Percentiles rank a stretch among this genome's conserved stretches.
phyloP scores from a whole-genome alignment of 768 basidiomycete genomes.

The Serendipita vermifera region DNA sequence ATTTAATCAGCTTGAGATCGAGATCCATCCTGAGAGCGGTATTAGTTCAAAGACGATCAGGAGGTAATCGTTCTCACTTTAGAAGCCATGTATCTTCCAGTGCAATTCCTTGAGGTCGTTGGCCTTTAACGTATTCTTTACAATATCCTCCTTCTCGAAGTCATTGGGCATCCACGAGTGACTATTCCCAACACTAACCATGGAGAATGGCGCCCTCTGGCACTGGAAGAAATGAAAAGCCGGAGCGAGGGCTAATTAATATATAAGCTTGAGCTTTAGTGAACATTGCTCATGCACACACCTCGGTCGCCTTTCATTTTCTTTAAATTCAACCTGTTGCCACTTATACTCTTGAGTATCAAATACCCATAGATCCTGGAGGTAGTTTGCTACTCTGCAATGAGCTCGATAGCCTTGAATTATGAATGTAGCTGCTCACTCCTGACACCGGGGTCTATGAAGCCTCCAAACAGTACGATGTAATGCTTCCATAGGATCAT shows the following conservation, averaged over 20 bases:
- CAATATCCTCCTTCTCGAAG: constrained; percentile 66
- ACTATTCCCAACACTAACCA: constrained; percentile 30
- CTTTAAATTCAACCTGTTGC: constrained; percentile 61
- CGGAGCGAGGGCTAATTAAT: constrained; percentile 48
- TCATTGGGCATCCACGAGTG: background rate
- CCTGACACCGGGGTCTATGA: constrained; percentile 73
- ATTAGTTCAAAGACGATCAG: constrained; percentile 17
- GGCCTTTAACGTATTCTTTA: constrained; percentile 79
- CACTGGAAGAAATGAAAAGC: constrained; percentile 72
- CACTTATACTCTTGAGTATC: constrained; percentile 80
- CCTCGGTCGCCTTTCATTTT: constrained; percentile 63
- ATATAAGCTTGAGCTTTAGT: background rate
- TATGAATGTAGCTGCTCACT: constrained; percentile 34
- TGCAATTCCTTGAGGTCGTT: constrained; percentile 73
- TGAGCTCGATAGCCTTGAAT: background rate
- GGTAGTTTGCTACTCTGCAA: constrained; percentile 47
- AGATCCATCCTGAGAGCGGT: constrained; percentile 26
- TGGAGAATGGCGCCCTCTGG: constrained; percentile 69
- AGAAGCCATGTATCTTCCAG: constrained; percentile 86
- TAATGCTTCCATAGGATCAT: constrained; percentile 87
- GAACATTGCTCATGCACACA: constrained; percentile 24
- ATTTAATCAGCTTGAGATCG: constrained; percentile 47
- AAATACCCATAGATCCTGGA: constrained; percentile 76
- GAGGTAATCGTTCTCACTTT: constrained; percentile 33
- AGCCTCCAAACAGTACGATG: constrained; percentile 79